phyloP scores from a whole-genome alignment of 2,329 filamentous ascomycete genomes.

The Sporothrix brasiliensis region DNA sequence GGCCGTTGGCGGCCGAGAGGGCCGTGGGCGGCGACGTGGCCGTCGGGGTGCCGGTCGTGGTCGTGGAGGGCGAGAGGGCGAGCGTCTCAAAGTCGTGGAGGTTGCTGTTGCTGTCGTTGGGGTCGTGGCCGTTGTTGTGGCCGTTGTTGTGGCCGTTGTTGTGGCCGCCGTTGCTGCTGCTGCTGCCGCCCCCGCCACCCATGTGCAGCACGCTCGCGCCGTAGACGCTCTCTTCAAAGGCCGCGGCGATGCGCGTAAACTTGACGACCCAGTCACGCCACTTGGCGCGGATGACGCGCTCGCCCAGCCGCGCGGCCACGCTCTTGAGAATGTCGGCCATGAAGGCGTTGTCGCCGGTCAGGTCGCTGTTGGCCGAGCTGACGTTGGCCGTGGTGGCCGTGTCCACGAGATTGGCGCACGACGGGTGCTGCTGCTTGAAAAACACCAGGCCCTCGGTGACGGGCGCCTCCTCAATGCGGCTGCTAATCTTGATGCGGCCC shows the following conservation, averaged over 20 bases:
- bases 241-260: constrained; percentile 88
- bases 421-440: constrained; percentile 79
- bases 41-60: constrained; percentile 42
- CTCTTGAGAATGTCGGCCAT: constrained; percentile 84
- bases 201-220: constrained; percentile 89
- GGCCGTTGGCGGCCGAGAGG: constrained; percentile 62
- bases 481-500: constrained; percentile 92
- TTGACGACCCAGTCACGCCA: constrained; percentile 94
- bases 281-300: constrained; percentile 86
- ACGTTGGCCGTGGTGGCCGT: constrained; percentile 45
- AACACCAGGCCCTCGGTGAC: constrained; percentile 82
- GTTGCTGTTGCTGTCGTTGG: constrained; percentile 22
- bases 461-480: constrained; percentile 76
- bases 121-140: background rate
- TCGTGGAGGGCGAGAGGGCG: constrained; percentile 36
- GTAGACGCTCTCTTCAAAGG: constrained; percentile 94
- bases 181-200: constrained; percentile 49
- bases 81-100: constrained; percentile 62
- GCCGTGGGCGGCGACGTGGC: constrained; percentile 2
- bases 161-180: too few species aligned
- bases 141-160: background rate
- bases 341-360: constrained; percentile 85
- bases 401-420: constrained; percentile 55
- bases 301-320: constrained; percentile 82
- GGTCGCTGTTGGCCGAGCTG: constrained; percentile 56